Base-by-base conservation (phyloP, 495 filamentous ascomycete species). In the Lasiosphaeria miniovina region DNA sequence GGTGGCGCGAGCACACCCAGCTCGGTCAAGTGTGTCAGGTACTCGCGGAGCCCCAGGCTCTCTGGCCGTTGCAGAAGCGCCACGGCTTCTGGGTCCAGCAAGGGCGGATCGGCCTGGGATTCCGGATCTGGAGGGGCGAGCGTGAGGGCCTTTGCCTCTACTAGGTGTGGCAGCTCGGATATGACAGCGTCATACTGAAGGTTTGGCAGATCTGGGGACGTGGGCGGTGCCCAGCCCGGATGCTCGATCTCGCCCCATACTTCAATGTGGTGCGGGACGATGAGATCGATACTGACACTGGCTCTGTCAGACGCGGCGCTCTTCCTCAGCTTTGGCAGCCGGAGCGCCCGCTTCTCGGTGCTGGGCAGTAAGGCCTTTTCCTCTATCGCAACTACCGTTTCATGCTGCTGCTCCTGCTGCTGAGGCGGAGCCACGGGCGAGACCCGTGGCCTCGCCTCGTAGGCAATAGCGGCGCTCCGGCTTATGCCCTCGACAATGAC, bases 61-160 rank as follows among this genome's bases (percentile, higher is more conserved):
- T 78, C 77, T 6, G 88, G 83, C 35, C 93, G 80, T 63, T 87
- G 88, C 0, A 97, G 79, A 6, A 90, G 68, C 9, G 83, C 85
- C 11, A 92, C 85, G 11, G 88, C 84, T 11, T 83, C 79, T 2
- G 86, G 80, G 54, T 83, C 79, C 8, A 81, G 69, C 43, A 71
- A 36, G 6, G 77, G 74, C 33, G 74, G 74, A 3, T 77, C 63
- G 9, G 74, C 56, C 11, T 61, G 62, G 54, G 78, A 82, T 14
- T 67, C 60, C 5, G 75, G 73, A 57, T 92, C 87, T 0, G 80
- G 72, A 1, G 89, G 89, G 2, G 90, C 90, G 43, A 94, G 79
- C 1, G 91, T 89, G 11, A 94, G 86, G 6, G 92, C 94, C 74
- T 92, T 92, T 0, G 91, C 93, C 72, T 98, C 94, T 58, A 98